Base-by-base conservation (phyloP, 2,329 filamentous ascomycete species). In the Sclerotinia glacialis region DNA sequence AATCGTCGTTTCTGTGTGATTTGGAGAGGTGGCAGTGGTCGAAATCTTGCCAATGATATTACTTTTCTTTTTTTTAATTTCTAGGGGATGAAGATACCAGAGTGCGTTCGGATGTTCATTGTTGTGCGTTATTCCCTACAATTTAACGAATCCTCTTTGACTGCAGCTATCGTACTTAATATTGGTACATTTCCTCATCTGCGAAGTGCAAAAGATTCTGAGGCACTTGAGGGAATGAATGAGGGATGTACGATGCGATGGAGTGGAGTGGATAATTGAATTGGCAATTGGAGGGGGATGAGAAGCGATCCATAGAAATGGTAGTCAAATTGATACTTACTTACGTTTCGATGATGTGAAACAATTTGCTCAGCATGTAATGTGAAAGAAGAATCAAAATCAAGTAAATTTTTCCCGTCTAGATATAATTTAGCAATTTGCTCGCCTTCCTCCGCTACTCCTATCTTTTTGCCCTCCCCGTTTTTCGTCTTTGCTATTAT, bases 1-100 rank as follows among this genome's bases (percentile, higher is more conserved):
- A 23, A 23, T 7, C n/a, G 2, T 49, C 56, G 26, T 23, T 44
- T 18, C n/a, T 28, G 23, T 12, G 21, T 7, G 21, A 21, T 18
- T 26, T 5, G 16, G 9, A 4, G 31, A 44, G 23, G 28, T 34
- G 58, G 23, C 7, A 40, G n/a, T 49, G 28, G 28, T 49, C 44
- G 23, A 49, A 37, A 61, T 16, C 5, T 18, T 49, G 31, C 44
- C n/a, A 61, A 26, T n/a, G 12, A 60, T 12, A 49, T 49, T 40
- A 11, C 44, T 26, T 61, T 49, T 23, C n/a, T 14, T 37, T 49
- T 14, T 42, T 42, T n/a, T 49, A 26, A 23, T 23, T 26, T 61
- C 44, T 61, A 61, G 46, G 58, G n/a, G 31, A 61, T 26, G 44
- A 21, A 40, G 58, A 37, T 61, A 61, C 58, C 44, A 61, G 26